phyloP scores from a whole-genome alignment of 2,329 filamentous ascomycete species.

The Alternaria angustiovoidea region DNA sequence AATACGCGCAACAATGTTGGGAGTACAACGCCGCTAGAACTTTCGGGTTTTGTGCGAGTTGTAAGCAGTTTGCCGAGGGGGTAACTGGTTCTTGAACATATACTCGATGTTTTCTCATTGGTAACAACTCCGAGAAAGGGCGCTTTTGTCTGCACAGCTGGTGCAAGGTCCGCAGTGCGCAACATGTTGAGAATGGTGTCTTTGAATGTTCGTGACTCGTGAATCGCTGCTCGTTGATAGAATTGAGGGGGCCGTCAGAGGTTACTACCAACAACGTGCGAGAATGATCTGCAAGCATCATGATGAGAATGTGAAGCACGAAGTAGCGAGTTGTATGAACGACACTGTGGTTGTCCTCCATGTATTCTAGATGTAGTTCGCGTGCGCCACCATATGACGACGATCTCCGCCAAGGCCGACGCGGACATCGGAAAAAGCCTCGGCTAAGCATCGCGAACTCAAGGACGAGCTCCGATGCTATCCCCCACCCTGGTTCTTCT shows the following conservation, averaged over 20 bases:
- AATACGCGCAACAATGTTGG: conserved; percentile 51
- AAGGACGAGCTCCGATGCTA: conserved; percentile 16
- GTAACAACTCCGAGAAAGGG: too few species aligned
- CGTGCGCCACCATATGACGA: neutral
- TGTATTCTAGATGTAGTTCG: neutral
- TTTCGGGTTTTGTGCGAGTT: conserved; percentile 52
- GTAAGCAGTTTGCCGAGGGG: conserved; percentile 43
- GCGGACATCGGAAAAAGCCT: conserved; percentile 15
- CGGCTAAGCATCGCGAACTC: conserved; percentile 18
- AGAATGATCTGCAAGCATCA: too few species aligned
- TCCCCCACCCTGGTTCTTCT: conserved; percentile 20
- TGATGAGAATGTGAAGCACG: too few species aligned
- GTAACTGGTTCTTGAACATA: conserved; percentile 18
- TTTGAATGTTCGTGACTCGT: too few species aligned
- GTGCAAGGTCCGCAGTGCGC: too few species aligned
- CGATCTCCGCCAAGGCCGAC: conserved; percentile 13
- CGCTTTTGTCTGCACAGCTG: too few species aligned
- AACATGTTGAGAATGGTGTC: too few species aligned
- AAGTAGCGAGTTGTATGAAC: too few species aligned
- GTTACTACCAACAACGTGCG: too few species aligned
- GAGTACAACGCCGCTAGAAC: conserved; percentile 53
- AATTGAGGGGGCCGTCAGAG: too few species aligned
- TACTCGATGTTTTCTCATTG: neutral
- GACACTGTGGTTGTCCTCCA: too few species aligned
- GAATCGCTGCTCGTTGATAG: too few species aligned